Evolutionary conservation across 2,329 filamentous ascomycete genomes (phyloP), one percentile per base, ranked within the genome.

Genomic region (Trichoderma simmonsii): DNA sequence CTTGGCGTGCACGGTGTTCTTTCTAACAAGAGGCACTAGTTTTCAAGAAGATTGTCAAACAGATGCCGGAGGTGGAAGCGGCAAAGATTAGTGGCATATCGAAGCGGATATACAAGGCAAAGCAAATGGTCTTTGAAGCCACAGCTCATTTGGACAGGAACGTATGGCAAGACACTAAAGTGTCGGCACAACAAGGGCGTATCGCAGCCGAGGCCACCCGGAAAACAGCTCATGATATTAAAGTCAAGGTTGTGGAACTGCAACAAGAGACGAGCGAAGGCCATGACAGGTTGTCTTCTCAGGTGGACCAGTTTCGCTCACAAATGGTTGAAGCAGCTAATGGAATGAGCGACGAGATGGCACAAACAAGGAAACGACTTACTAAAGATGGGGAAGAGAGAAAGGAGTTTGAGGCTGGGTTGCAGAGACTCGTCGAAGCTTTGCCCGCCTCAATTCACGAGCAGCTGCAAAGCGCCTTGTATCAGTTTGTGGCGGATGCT

Each of bases 401-500:
- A 34, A 70, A 70, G 3, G 39, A 70, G 14, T 70, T 70, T 54
- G 67, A 70, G 30, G 67, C 57, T 5, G 57, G 67, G 6, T 4
- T 70, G 2, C 57, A 62, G 21, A 70, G 67, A 54, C 39, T 70
- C 1, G 67, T 70, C 3, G 30, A 61, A 3, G 39, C 67, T n/a
- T 15, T 70, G 39, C 67, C 67, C 3, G 57, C 57, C 15, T 28
- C 67, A 9, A 54, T 70, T 39, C 39, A 62, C 28, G 67, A 70
- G 39, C 28, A 62, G 21, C 14, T 70, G 9, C 67, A 70, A 30
- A 70, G 39, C 26, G 57, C 67, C 14, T 70, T 70, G 28, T 70
- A 70, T 11, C 67, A 70, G n/a, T 62, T 70, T 62, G 28, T 70
- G 12, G 67, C 67, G 28, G 67, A 70, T 70, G 15, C 57, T 3